These are phyloP conservation scores for Cryptococcus sp. DNA, from an alignment of 1,284 basidiomycete genomes.

Conservation along the genomic window DNA sequence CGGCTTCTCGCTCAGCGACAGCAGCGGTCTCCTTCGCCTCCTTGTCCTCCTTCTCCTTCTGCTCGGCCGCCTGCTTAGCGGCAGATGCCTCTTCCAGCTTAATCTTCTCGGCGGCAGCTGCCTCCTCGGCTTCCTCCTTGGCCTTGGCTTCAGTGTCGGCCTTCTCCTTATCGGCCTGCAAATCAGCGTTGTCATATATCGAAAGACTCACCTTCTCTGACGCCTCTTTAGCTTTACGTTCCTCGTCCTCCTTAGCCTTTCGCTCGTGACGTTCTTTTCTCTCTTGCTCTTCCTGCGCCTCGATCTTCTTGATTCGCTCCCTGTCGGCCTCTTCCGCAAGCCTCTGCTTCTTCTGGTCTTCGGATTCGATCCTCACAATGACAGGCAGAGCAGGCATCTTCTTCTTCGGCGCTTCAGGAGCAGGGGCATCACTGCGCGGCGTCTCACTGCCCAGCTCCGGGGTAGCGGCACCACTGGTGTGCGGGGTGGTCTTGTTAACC, in stretches of 20 bases:
- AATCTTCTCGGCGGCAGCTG: no score
- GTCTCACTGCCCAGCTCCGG: constrained; percentile 23
- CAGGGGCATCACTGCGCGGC: not conserved
- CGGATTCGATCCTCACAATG: constrained; percentile 57
- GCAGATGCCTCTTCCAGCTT: no score
- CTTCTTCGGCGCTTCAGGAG: constrained; percentile 33
- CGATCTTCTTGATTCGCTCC: constrained; percentile 45
- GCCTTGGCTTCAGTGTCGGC: constrained; percentile 56
- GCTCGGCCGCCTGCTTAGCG: constrained; percentile 38
- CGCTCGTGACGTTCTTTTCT: constrained; percentile 46
- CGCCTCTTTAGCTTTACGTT: constrained; percentile 47
- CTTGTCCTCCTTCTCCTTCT: constrained; percentile 37
- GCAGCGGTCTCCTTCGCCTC: constrained; percentile 56
- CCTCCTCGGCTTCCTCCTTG: constrained; percentile 25
- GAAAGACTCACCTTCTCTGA: constrained; percentile 52
- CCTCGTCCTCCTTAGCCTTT: constrained; percentile 49
- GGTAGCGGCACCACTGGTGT: constrained; percentile 30
- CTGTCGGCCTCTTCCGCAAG: constrained; percentile 49
- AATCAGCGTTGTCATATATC: constrained; percentile 13
- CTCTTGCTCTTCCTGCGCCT: constrained; percentile 49
- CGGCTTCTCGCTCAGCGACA: constrained; percentile 22
- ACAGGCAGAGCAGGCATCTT: constrained; percentile 41
- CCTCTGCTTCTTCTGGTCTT: constrained; percentile 55
- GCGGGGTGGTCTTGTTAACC: constrained; percentile 24
- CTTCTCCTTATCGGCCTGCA: constrained; percentile 53